phyloP scores from a whole-genome alignment of 108 stramenopile species.

The Nitzschia sp. region DNA sequence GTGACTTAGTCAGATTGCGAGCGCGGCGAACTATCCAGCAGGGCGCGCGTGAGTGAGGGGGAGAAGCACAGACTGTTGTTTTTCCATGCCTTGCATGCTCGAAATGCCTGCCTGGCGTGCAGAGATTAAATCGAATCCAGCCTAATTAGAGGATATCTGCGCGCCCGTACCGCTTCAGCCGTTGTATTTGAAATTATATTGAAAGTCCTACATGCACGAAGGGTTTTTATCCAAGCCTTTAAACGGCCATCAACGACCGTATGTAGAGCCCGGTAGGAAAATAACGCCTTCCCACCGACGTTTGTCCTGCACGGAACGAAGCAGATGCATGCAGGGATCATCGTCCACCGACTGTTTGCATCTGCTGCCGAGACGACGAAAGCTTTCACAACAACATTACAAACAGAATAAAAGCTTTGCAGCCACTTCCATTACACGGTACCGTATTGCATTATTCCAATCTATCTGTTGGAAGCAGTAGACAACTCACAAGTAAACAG shows the following conservation, averaged over 20 bases:
- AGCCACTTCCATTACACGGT: not conserved
- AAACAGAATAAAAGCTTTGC: not conserved
- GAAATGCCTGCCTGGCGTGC: not conserved
- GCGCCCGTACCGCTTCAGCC: slow-evolving; percentile 13
- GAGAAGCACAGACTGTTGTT: too few species aligned
- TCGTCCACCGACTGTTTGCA: slow-evolving; percentile 2
- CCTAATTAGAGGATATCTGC: not conserved
- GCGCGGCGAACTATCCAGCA: too few species aligned
- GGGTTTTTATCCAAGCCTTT: not conserved
- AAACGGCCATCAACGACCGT: slow-evolving; percentile 10
- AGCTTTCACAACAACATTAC: not conserved
- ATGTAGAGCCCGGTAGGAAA: not conserved
- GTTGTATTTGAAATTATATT: slow-evolving; percentile 15
- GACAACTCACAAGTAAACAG: not conserved
- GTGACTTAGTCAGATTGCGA: not conserved
- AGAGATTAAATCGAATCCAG: not conserved
- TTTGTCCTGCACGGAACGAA: slow-evolving; percentile 12
- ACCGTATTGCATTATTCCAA: not conserved
- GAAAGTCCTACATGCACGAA: not conserved
- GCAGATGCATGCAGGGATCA: too few species aligned
- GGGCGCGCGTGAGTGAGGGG: too few species aligned
- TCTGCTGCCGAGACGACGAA: slow-evolving; percentile 15
- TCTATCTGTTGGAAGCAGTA: not conserved
- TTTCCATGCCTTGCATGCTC: too few species aligned
- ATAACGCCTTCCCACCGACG: slow-evolving; percentile 11